phyloP scores from a whole-genome alignment of 225 moss, liverwort and hornwort genomes.

The Physcomitrellopsis africana region DNA sequence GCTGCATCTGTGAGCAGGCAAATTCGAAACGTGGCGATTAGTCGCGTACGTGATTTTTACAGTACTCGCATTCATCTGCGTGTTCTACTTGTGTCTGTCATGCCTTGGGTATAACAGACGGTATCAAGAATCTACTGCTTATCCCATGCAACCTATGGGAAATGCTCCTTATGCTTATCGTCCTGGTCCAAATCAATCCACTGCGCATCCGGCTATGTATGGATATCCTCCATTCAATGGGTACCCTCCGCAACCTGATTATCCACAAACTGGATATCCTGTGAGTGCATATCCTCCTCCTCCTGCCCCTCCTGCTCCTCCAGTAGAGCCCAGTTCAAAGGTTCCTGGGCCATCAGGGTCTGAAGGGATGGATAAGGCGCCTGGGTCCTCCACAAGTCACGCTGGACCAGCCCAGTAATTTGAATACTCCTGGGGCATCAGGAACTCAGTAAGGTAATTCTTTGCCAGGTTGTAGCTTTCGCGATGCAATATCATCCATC shows the following conservation, averaged over 20 bases:
- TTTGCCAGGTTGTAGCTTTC: too few relatives aligned
- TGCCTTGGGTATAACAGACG: slow-evolving; percentile 6
- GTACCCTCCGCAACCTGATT: neutral
- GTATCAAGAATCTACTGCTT: neutral
- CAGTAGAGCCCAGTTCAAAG: neutral
- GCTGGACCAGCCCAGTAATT: too few relatives aligned
- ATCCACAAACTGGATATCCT: too few relatives aligned
- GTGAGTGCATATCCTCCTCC: too few relatives aligned
- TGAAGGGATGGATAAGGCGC: neutral
- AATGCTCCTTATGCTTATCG: neutral
- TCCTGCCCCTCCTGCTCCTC: too few relatives aligned
- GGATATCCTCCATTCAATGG: neutral
- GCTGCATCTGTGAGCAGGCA: too few relatives aligned
- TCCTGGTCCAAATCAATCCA: slow-evolving; percentile 6
- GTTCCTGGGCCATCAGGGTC: slow-evolving; percentile 9
- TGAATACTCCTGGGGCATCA: too few relatives aligned
- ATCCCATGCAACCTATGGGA: slow-evolving; percentile 5
- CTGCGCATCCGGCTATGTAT: slow-evolving; percentile 7
- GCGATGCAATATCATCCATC: too few relatives aligned
- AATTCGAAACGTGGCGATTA: too few relatives aligned
- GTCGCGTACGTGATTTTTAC: neutral
- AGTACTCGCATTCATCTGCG: neutral
- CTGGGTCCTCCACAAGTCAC: too few relatives aligned
- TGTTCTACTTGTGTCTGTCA: slow-evolving; percentile 18
- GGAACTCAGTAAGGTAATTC: too few relatives aligned